These are phyloP conservation scores for Hymenoscyphus scutula DNA, from an alignment of 2,329 filamentous ascomycete genomes.

Conservation along the genomic window DNA sequence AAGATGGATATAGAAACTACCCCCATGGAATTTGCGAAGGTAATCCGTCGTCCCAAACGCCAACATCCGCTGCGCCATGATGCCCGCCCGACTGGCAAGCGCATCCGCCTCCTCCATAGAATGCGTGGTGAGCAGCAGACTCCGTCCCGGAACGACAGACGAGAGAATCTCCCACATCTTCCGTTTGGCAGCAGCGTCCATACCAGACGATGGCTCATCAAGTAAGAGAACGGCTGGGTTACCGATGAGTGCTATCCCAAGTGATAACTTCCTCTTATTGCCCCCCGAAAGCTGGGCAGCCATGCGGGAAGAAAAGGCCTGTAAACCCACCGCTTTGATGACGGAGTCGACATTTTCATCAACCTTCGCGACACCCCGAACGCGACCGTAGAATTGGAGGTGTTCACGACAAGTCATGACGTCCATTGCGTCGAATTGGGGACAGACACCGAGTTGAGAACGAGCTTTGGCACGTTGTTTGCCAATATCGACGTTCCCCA, in stretches of 20 bases:
- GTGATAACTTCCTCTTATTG: slow-evolving; percentile 87
- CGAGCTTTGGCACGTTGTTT: slow-evolving; percentile 69
- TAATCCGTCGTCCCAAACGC: slow-evolving; percentile 75
- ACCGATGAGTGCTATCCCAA: slow-evolving; percentile 89
- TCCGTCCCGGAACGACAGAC: slow-evolving; percentile 71
- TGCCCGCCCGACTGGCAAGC: slow-evolving; percentile 77
- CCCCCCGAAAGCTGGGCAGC: slow-evolving; percentile 80
- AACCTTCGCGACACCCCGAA: slow-evolving; percentile 74
- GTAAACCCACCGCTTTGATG: slow-evolving; percentile 75
- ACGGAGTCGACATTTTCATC: slow-evolving; percentile 76
- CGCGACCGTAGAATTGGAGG: slow-evolving; percentile 80
- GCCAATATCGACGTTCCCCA: slow-evolving; percentile 71
- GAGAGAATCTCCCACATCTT: slow-evolving; percentile 89
- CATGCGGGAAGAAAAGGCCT: slow-evolving; percentile 69
- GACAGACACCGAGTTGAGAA: slow-evolving; percentile 82
- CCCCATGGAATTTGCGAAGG: slow-evolving; percentile 72
- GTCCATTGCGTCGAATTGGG: slow-evolving; percentile 85
- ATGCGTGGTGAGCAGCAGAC: slow-evolving; percentile 85
- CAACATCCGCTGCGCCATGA: slow-evolving; percentile 82
- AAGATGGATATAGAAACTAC: slow-evolving; percentile 77
- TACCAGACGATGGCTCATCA: slow-evolving; percentile 84
- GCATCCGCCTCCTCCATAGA: slow-evolving; percentile 95
- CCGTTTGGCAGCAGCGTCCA: slow-evolving; percentile 87
- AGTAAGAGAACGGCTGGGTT: slow-evolving; percentile 84
- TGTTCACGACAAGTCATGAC: slow-evolving; percentile 88